A percentile compares a stretch with the other conserved stretches of the same genome.
phyloP scores from a whole-genome alignment of 2,329 filamentous ascomycete genomes.

The Colletotrichum sp. region DNA sequence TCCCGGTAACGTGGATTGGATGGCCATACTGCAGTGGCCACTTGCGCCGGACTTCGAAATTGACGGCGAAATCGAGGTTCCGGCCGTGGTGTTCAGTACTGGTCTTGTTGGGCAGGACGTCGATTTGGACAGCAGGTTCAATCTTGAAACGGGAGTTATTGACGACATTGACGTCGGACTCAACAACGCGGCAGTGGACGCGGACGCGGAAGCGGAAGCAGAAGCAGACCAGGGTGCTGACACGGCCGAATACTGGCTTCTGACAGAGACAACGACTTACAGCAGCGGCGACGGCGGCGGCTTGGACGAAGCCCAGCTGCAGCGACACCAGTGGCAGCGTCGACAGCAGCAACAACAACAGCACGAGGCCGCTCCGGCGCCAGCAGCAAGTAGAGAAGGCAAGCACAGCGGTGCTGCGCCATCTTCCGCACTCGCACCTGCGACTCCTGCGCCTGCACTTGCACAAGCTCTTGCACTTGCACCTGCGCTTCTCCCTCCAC shows the following conservation, averaged over 20 bases:
- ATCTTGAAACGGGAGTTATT: not conserved
- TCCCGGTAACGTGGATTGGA: not conserved
- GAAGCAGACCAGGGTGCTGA: not conserved
- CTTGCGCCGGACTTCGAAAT: not conserved
- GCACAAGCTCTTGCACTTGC: not conserved
- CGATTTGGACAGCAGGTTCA: not conserved
- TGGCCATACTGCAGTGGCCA: not conserved
- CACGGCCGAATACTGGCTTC: not conserved
- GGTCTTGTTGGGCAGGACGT: not conserved
- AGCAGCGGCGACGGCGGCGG: not conserved
- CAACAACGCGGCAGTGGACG: not conserved
- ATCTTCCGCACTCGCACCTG: not conserved
- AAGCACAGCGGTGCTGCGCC: not conserved
- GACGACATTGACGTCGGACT: not conserved
- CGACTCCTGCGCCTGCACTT: not conserved
- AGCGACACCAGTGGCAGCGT: not conserved
- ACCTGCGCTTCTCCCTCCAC: not conserved
- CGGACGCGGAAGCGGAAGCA: not conserved
- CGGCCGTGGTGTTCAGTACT: not conserved
- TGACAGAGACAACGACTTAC: not conserved
- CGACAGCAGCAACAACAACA: not conserved
- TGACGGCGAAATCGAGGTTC: not conserved
- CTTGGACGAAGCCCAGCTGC: not conserved
- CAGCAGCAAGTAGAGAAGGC: not conserved
- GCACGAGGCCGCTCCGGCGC: not conserved